Base-by-base conservation (phyloP, 2,329 filamentous ascomycete species). In the Ophiocordyceps camponoti-saundersi region DNA sequence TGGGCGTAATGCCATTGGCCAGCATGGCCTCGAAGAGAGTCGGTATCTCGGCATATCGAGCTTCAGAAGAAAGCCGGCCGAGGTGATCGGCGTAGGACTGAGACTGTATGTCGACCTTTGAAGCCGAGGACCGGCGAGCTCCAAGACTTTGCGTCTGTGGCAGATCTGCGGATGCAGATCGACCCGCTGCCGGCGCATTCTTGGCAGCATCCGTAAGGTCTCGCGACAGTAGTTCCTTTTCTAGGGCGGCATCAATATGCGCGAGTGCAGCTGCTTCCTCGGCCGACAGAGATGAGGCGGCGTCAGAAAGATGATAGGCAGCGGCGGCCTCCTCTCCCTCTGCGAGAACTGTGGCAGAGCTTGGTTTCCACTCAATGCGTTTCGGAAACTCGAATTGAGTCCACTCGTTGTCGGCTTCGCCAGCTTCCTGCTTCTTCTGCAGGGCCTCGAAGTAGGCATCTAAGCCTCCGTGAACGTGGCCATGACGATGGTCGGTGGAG, bases 361-460 rank as follows among this genome's bases (percentile, higher is more conserved):
- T 66, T 2, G 79, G 73, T 69, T 92, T 89, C 86, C 89, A 95
- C 60, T 92, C 89, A 56, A 95, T 86, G 52, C 82, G 77, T 64
- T 87, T 83, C 48, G 82, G 83, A 61, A 93, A 89, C 62, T 95
- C 85, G 57, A 88, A 93, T 61, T 95, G 87, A 42, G 82, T 82
- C 87, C 87, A 95, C 61, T 95, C 89, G 54, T 82, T 79, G 45
- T 87, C 82, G 44, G 80, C 67, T 36, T 76, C 75, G 20, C 72
- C 68, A n/a, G 56, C 57, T 4, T 58, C 82, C 61, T 90, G 80
- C 52, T 81, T 77, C 61, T 84, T 82, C 64, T 90, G 87, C 70
- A 92, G 84, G 47, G 87, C 85, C 62, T 92, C 87, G 57, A 88
- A 93, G 66, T 95, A 95, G 56, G 86, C 88, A 51, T 89, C 88